phyloP scores from a whole-genome alignment of 2,329 filamentous ascomycete genomes.

The Karstenula rhodostoma region DNA sequence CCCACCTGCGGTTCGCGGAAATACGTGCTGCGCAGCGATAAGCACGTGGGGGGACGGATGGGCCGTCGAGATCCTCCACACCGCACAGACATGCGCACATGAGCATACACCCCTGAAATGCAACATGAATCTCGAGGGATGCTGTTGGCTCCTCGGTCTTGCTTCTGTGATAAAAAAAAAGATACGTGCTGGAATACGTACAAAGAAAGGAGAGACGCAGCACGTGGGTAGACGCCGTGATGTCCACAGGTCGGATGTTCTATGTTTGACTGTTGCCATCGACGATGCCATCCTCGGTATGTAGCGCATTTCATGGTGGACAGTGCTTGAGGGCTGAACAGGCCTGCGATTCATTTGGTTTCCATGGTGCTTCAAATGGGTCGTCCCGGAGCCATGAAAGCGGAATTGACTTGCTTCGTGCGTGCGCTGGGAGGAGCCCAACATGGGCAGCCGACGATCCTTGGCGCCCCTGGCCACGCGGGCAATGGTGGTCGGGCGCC shows the following conservation, averaged over 20 bases:
- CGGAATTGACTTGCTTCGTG: constrained; percentile 23
- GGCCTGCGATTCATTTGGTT: not conserved
- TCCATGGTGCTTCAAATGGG: constrained; percentile 5
- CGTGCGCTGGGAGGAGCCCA: constrained; percentile 14
- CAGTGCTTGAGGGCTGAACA: not conserved
- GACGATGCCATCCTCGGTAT: not conserved
- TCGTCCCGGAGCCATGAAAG: constrained; percentile 23
- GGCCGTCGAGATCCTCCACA: constrained; percentile 30
- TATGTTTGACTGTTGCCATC: constrained; percentile 6
- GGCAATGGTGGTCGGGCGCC: constrained; percentile 21
- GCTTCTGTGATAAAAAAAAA: constrained; percentile 9
- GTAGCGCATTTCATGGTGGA: not conserved
- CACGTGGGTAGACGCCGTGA: constrained; percentile 7
- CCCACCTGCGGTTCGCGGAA: constrained; percentile 35
- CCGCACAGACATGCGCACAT: constrained; percentile 43
- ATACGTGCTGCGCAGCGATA: constrained; percentile 31
- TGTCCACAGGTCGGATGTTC: constrained; percentile 10
- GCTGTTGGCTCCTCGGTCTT: constrained; percentile 27
- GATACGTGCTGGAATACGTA: constrained; percentile 5
- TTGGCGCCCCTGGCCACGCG: constrained; percentile 24
- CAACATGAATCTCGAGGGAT: constrained; percentile 27
- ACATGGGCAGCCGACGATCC: constrained; percentile 22
- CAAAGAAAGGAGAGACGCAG: not conserved
- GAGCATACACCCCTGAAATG: constrained; percentile 31
- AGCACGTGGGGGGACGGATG: constrained; percentile 44